Evolutionary conservation across 1,284 basidiomycete genomes (phyloP).

Genomic region (Termitomyces sp.): DNA sequence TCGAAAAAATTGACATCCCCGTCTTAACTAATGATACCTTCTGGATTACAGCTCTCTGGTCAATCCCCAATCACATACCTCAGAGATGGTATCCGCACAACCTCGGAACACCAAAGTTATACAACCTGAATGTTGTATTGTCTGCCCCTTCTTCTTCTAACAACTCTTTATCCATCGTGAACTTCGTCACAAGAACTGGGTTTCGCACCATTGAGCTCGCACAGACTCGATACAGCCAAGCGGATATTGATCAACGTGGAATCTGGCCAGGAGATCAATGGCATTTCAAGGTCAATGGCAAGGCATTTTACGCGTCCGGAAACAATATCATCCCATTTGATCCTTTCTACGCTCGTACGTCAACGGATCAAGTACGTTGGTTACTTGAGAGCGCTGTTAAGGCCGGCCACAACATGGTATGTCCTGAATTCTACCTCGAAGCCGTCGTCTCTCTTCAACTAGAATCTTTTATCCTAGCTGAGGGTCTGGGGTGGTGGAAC

Average conservation of each 20-base stretch:
- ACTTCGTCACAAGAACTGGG: conserved; percentile 41
- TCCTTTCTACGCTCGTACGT: conserved; percentile 50
- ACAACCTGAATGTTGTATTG: conserved; percentile 39
- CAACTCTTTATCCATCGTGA: conserved; percentile 16
- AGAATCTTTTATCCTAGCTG: conserved; percentile 32
- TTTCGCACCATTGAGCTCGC: conserved; percentile 53
- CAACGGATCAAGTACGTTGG: conserved; percentile 49
- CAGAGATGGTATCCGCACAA: conserved; percentile 52
- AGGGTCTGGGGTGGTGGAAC: conserved; percentile 57
- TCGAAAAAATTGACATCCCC: conserved; percentile 26
- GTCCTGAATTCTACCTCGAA: conserved; percentile 3
- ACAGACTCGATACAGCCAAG: conserved; percentile 41
- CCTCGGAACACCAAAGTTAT: conserved; percentile 49
- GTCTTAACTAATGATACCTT: conserved; percentile 28
- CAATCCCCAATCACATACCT: conserved; percentile 39
- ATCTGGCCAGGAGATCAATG: conserved; percentile 57
- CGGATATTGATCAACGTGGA: conserved; percentile 39
- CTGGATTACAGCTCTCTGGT: conserved; percentile 41
- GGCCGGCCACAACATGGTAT: conserved; percentile 57
- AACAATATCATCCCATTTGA: conserved; percentile 60
- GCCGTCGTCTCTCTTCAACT: neutral
- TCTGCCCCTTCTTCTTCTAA: conserved; percentile 10
- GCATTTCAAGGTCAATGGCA: conserved; percentile 55
- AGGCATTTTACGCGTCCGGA: conserved; percentile 49
- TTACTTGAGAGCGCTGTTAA: conserved; percentile 49